phyloP scores from a whole-genome alignment of 2,329 filamentous ascomycete genomes.

The Xylaria hypoxylon region DNA sequence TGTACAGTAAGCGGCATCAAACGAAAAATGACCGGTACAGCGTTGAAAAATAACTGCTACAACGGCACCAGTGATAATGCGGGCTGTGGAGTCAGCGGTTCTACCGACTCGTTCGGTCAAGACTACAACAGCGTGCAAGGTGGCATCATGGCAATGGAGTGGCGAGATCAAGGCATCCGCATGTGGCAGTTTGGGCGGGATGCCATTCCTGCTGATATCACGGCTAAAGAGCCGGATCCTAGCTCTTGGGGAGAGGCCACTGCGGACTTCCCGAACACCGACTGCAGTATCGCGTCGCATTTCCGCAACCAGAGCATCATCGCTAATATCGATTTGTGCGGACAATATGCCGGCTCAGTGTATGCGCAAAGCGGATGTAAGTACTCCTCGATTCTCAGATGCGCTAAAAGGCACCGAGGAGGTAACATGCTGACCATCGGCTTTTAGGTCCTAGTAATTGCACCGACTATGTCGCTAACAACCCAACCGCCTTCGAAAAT shows the following conservation, averaged over 20 bases:
- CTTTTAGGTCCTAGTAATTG: conserved; percentile 65
- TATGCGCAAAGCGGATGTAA: conserved; percentile 61
- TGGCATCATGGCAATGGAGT: conserved; percentile 71
- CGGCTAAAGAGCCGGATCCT: conserved; percentile 65
- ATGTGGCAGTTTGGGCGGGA: conserved; percentile 69
- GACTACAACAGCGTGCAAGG: conserved; percentile 66
- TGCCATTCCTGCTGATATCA: conserved; percentile 65
- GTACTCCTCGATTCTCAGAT: conserved; percentile 27
- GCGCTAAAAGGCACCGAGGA: background rate
- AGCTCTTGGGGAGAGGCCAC: conserved; percentile 70
- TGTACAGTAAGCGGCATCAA: conserved; percentile 66
- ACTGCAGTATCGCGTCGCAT: conserved; percentile 69
- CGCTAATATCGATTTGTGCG: conserved; percentile 74
- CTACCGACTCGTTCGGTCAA: conserved; percentile 60
- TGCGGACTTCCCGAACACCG: conserved; percentile 73
- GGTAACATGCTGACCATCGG: conserved; percentile 36
- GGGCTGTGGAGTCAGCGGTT: conserved; percentile 66
- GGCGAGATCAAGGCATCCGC: conserved; percentile 70
- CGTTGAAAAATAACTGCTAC: conserved; percentile 61
- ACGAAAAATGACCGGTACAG: conserved; percentile 64
- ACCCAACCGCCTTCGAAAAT: conserved; percentile 65
- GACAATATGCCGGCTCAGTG: conserved; percentile 62
- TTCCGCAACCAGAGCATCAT: conserved; percentile 75
- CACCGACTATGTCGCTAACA: conserved; percentile 67
- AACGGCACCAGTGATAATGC: conserved; percentile 63